Conservation (phyloP, 352 stramenopile species). For the Elongisporangium prolatum region DNA sequence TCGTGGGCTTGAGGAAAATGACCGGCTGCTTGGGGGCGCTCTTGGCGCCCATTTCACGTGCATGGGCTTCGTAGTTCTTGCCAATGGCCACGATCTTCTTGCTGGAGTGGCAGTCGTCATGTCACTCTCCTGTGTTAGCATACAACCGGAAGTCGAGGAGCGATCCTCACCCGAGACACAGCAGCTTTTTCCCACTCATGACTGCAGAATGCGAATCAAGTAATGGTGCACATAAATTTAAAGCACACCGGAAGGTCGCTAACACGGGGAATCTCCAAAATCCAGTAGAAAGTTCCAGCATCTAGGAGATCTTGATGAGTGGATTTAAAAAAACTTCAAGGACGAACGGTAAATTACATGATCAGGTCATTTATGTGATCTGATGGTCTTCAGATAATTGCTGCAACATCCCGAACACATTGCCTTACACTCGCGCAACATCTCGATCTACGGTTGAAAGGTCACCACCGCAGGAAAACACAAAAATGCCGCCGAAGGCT, state of each 20-base stretch:
- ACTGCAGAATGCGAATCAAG: not conserved
- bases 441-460: too few relatives aligned
- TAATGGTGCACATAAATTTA: not conserved
- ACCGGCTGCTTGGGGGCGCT: conserved; percentile 66
- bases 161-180: not conserved
- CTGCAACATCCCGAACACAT: too few relatives aligned
- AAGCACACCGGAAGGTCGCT: not conserved
- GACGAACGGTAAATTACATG: not conserved
- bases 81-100: conserved; percentile 84
- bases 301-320: not conserved
- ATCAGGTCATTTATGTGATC: too few relatives aligned
- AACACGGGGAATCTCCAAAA: not conserved
- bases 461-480: too few relatives aligned
- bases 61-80: conserved; percentile 85
- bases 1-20: conserved; percentile 82
- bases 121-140: not conserved
- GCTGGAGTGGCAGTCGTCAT: conserved; percentile 14
- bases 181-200: not conserved
- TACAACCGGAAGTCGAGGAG: not conserved
- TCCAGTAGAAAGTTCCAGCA: not conserved
- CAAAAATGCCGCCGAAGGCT: too few relatives aligned
- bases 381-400: too few relatives aligned
- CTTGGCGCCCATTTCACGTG: conserved; percentile 67
- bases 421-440: too few relatives aligned
- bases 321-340: not conserved